Conservation (phyloP, 2,329 filamentous ascomycete genomes). For the Sporothrix sp. region DNA sequence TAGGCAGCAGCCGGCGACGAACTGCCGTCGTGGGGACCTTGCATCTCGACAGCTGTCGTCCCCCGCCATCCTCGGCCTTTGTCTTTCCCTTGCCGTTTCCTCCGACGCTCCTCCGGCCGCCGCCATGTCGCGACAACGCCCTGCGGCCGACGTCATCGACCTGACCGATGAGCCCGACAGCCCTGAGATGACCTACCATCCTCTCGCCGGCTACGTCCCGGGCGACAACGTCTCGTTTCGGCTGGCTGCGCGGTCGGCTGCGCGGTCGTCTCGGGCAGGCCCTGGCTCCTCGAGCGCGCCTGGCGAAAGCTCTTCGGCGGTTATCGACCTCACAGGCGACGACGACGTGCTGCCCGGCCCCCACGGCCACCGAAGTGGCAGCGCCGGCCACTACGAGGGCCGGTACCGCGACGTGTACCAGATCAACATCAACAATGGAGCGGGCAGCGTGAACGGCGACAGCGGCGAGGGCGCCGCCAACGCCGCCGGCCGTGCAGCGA, state of each 20-base stretch:
- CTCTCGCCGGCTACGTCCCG: too few relatives aligned
- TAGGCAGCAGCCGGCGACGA: too few relatives aligned
- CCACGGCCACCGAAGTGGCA: too few relatives aligned
- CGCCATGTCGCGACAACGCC: background rate
- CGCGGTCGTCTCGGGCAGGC: background rate
- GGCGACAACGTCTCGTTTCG: background rate
- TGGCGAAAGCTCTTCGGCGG: background rate
- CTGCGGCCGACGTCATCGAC: slow-evolving; percentile 31
- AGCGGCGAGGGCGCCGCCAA: background rate
- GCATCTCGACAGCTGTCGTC: too few relatives aligned
- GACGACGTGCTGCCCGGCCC: too few relatives aligned
- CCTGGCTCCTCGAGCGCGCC: background rate
- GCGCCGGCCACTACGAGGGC: too few relatives aligned
- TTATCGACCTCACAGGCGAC: slow-evolving; percentile 9
- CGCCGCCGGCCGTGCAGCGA: background rate
- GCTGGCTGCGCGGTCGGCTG: background rate
- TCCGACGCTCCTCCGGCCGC: background rate
- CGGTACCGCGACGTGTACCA: too few relatives aligned
- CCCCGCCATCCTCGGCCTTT: too few relatives aligned
- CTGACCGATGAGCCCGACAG: slow-evolving; percentile 43
- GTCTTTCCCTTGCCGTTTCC: background rate
- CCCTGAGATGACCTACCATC: slow-evolving; percentile 20
- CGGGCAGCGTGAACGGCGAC: too few relatives aligned
- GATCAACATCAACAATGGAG: too few relatives aligned
- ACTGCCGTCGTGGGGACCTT: too few relatives aligned